These are phyloP conservation scores for Penicillium riverlandense DNA, from an alignment of 495 filamentous ascomycete genomes.

Conservation along the genomic window DNA sequence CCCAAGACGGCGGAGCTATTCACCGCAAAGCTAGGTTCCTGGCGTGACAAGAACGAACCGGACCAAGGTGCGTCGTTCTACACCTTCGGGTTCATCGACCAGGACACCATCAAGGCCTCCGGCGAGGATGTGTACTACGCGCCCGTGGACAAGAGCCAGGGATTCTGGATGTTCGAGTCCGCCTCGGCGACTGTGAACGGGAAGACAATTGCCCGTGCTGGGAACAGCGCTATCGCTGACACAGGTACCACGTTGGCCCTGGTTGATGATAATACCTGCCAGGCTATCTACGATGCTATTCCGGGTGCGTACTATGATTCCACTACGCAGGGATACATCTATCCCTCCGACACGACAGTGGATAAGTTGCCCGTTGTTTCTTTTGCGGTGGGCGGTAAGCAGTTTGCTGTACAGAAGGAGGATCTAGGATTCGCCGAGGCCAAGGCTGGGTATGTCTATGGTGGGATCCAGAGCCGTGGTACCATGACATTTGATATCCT, in stretches of 20 bases:
- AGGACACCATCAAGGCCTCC: constrained; percentile 49
- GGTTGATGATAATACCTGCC: constrained; percentile 56
- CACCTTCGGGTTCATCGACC: constrained; percentile 73
- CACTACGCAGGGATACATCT: constrained; percentile 60
- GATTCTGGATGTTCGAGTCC: constrained; percentile 68
- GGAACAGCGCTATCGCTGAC: constrained; percentile 74
- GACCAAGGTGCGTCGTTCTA: constrained; percentile 62
- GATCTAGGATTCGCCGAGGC: constrained; percentile 60
- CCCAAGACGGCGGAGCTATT: constrained; percentile 58
- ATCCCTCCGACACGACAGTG: constrained; percentile 48
- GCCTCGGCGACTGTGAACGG: constrained; percentile 54
- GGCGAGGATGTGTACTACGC: constrained; percentile 55
- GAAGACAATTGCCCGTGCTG: constrained; percentile 44
- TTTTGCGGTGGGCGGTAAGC: constrained; percentile 58
- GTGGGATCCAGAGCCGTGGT: constrained; percentile 69
- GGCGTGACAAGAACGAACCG: constrained; percentile 47
- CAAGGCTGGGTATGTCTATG: constrained; percentile 56
- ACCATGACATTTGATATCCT: constrained; percentile 62
- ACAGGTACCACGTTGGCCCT: constrained; percentile 72
- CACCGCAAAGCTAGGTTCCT: constrained; percentile 63
- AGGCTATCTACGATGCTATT: constrained; percentile 64
- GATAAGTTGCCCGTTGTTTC: constrained; percentile 59
- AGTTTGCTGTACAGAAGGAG: constrained; percentile 65
- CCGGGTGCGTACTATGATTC: constrained; percentile 59
- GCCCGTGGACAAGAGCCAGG: constrained; percentile 58